Conservation (phyloP, 2,329 filamentous ascomycete species). For the Monosporascus sp. region DNA sequence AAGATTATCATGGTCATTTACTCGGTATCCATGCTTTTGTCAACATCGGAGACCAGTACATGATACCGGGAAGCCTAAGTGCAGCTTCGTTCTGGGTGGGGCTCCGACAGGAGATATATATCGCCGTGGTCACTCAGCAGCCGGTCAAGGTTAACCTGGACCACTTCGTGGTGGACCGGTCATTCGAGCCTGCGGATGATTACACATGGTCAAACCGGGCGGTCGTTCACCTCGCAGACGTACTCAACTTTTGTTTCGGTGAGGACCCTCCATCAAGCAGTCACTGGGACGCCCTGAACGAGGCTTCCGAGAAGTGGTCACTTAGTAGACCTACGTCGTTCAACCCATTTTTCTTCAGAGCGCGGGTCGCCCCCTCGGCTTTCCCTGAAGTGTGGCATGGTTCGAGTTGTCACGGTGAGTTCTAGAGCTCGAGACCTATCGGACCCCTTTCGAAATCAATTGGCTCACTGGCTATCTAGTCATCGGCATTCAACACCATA, state of each 20-base stretch:
- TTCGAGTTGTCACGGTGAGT: constrained; percentile 45
- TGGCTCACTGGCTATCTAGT: constrained; percentile 29
- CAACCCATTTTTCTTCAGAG: constrained; percentile 45
- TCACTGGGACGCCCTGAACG: constrained; percentile 39
- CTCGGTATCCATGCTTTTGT: constrained; percentile 43
- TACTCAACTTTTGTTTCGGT: constrained; percentile 58
- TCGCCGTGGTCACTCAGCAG: constrained; percentile 43
- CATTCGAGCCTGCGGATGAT: constrained; percentile 41
- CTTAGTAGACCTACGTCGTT: constrained; percentile 44
- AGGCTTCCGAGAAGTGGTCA: constrained; percentile 42
- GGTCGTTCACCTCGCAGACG: constrained; percentile 57
- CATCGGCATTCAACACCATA: constrained; percentile 54
- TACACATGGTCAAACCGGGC: constrained; percentile 56
- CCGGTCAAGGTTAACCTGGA: constrained; percentile 44
- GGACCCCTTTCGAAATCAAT: not conserved
- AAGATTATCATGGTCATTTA: constrained; percentile 41
- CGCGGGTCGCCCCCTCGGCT: constrained; percentile 29
- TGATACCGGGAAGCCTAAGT: constrained; percentile 36
- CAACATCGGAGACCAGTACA: constrained; percentile 33
- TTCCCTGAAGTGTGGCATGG: constrained; percentile 57
- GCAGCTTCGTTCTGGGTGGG: constrained; percentile 54
- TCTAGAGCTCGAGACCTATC: not conserved
- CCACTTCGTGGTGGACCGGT: constrained; percentile 45
- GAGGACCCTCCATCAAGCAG: constrained; percentile 26
- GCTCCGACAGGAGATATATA: constrained; percentile 54